Conservation (phyloP, 176 grass and related monocot genomes). For the Melocanna baccifera region DNA sequence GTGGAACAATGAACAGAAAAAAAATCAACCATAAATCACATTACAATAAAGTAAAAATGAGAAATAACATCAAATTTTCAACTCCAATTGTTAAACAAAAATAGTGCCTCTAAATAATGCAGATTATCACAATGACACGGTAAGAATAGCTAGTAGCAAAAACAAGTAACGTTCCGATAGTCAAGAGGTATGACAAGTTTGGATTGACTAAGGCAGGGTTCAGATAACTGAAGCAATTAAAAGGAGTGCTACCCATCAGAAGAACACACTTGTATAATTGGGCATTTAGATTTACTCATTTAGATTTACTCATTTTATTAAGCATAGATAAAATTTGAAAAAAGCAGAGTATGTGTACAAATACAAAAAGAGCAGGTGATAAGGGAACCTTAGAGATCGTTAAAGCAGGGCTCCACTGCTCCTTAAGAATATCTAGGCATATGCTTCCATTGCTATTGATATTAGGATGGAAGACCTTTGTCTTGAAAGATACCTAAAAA, state of each 20-base stretch:
- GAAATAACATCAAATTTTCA: not conserved
- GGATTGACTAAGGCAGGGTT: not conserved
- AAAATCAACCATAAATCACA: not conserved
- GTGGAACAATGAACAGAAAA: not conserved
- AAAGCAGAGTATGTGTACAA: not conserved
- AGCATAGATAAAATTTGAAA: not conserved
- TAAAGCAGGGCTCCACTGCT: constrained; percentile 65
- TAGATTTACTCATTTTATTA: not conserved
- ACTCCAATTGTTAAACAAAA: not conserved
- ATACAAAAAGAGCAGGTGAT: not conserved
- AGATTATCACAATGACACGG: not conserved
- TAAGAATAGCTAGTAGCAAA: not conserved
- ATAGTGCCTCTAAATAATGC: not conserved
- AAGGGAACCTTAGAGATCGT: constrained; percentile 54
- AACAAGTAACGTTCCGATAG: not conserved
- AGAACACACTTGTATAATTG: not conserved
- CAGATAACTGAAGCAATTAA: not conserved
- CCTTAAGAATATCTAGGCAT: constrained; percentile 64
- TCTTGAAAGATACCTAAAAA: constrained; percentile 62
- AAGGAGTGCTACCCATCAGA: not conserved
- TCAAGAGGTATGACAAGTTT: not conserved
- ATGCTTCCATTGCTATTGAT: constrained; percentile 71
- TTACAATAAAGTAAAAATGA: not conserved
- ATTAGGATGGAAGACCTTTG: constrained; percentile 63
- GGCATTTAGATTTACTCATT: not conserved